These are phyloP conservation scores for Taphrina deformans DNA, from an alignment of 1,139 yeast genomes.

Conservation along the genomic window DNA sequence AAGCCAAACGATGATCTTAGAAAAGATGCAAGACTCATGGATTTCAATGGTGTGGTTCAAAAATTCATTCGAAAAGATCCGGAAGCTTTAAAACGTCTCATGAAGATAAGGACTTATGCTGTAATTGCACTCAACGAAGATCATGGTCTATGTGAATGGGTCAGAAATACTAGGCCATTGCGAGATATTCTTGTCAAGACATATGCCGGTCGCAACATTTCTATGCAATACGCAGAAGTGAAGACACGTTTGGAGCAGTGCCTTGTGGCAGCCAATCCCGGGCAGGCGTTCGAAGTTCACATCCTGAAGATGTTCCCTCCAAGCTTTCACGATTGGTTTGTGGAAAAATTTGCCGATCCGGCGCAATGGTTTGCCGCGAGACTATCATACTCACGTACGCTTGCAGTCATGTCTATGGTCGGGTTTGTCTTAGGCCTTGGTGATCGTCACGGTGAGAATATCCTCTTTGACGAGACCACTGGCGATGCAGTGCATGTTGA, in stretches of 20 bases:
- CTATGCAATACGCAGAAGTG: conserved; percentile 37
- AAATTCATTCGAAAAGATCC: conserved; percentile 64
- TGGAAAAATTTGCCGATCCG: conserved; percentile 87
- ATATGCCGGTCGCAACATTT: conserved; percentile 47
- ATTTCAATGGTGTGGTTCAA: conserved; percentile 84
- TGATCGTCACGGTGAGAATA: conserved; percentile 93
- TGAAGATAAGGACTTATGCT: conserved; percentile 75
- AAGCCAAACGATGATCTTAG: conserved; percentile 88
- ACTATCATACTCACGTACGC: conserved; percentile 68
- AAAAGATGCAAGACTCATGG: conserved; percentile 93
- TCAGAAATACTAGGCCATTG: conserved; percentile 77
- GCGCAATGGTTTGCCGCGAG: conserved; percentile 81
- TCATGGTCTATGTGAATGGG: conserved; percentile 93
- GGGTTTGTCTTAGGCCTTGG: conserved; percentile 82
- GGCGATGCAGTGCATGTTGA: conserved; percentile 92
- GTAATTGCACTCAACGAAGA: conserved; percentile 86
- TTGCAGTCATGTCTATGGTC: conserved; percentile 97
- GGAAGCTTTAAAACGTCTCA: conserved; percentile 70
- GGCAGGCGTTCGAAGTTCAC: conserved; percentile 36
- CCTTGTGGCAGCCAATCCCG: conserved; percentile 33
- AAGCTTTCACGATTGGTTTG: conserved; percentile 80
- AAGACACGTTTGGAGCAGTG: conserved; percentile 35
- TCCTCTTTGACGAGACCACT: conserved; percentile 66
- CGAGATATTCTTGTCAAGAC: conserved; percentile 60
- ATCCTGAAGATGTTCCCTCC: conserved; percentile 57